These are phyloP conservation scores for Trypanosoma platydactyli DNA, from an alignment of 208 protist genomes.

Conservation along the genomic window DNA sequence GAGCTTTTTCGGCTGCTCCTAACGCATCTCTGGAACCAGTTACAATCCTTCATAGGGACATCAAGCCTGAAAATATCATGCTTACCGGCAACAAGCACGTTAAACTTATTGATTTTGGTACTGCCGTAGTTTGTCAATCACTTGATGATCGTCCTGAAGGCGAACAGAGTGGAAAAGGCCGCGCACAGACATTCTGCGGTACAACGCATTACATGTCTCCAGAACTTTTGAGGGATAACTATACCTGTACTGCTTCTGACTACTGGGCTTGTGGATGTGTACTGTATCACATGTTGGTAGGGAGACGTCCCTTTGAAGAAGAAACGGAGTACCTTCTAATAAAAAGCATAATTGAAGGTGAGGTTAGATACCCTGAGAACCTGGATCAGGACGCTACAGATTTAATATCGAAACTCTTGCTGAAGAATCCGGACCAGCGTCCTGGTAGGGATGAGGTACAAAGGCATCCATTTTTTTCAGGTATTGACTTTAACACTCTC, in stretches of 20 bases:
- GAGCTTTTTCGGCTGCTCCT: constrained; percentile 25
- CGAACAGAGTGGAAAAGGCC: constrained; percentile 48
- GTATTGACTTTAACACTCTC: constrained; percentile 64
- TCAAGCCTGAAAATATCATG: constrained; percentile 97
- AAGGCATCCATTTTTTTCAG: constrained; percentile 74
- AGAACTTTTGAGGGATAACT: constrained; percentile 91
- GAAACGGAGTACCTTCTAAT: constrained; percentile 88
- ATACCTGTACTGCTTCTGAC: constrained; percentile 92
- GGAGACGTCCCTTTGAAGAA: constrained; percentile 85
- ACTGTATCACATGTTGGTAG: constrained; percentile 90
- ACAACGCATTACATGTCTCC: constrained; percentile 94
- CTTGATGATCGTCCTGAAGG: constrained; percentile 64
- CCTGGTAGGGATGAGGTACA: constrained; percentile 67
- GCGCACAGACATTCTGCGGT: constrained; percentile 88
- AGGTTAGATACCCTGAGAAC: constrained; percentile 66
- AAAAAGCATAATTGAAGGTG: constrained; percentile 84
- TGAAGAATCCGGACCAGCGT: constrained; percentile 69
- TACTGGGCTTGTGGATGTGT: constrained; percentile 94
- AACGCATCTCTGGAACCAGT: constrained; percentile 41
- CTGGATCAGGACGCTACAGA: constrained; percentile 75
- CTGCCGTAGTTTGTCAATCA: constrained; percentile 79
- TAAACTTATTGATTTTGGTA: constrained; percentile 96
- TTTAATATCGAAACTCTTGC: constrained; percentile 72
- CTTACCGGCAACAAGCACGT: constrained; percentile 90
- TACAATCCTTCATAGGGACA: constrained; percentile 93